Base-by-base conservation (phyloP, 163 green algal genomes). In the Scenedesmus sp. region DNA sequence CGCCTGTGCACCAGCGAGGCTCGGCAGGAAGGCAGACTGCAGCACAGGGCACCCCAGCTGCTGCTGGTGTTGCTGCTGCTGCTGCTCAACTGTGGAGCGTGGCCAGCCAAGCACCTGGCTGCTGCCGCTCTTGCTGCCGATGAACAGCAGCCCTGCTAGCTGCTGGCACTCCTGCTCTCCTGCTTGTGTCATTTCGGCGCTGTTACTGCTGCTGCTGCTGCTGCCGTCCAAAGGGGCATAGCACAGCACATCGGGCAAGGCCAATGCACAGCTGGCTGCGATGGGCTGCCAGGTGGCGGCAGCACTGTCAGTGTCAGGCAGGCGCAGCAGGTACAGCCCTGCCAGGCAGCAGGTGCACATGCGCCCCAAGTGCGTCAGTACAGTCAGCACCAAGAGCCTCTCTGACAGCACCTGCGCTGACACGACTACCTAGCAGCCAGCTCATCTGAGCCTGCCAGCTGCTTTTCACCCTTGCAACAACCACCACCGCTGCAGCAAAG, bases 71-170 rank as follows among this genome's bases (percentile, higher is more conserved):
- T 72, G 85, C 30, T 15, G 85, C 85, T 72, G 85, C 42, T 24
- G 26, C 70, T 84, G 70, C 43, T 35, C 15, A 16, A 0, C n/a
- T 70, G 46, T 35, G 0, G 33, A 35, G 85, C 85, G 12, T 44
- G 46, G 79, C 61, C 59, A 91, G 56, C 22, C 87, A 30, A 91
- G 26, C 40, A 86, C 78, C 79, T 91, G 87, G 46, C 76, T 91
- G 78, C 76, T 86, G 78, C 87, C 81, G 87, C 78, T 82, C 30
- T 51, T 79, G 79, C 87, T 91, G 76, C 76, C 87, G 26, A 91
- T 2, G 10, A 91, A 51, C 87, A 91, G 59, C 78, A 91, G 1
- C 15, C 87, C 87, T 18, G 13, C 51, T 12, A 81, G 49, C 35
- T 59, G 49, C 43, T n/a, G 30, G 43, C 33, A 26, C 3, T 85